Evolutionary conservation across 2,329 filamentous ascomycete genomes (phyloP).

Genomic region (Colletotrichum sp.): DNA sequence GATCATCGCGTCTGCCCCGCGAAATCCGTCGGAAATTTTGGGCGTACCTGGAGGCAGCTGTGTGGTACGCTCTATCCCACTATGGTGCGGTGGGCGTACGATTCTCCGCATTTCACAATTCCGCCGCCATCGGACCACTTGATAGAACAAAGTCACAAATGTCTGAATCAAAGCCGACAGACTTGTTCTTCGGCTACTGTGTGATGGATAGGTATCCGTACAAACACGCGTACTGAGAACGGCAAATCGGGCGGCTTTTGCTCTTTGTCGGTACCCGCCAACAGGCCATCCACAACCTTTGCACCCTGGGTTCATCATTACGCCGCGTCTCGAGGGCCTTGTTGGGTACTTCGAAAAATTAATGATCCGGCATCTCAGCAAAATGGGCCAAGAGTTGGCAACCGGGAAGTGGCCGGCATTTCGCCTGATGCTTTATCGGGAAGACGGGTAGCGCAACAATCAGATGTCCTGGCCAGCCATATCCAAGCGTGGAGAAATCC

Average conservation of each 20-base stretch:
- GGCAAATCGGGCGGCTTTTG: not conserved
- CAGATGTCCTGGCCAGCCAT: not conserved
- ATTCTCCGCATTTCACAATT: slow-evolving; percentile 1
- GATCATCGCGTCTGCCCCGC: slow-evolving; percentile 19
- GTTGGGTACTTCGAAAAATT: not conserved
- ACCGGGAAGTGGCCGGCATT: not conserved
- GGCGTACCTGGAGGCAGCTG: not conserved
- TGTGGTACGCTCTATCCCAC: not conserved
- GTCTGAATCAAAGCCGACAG: not conserved
- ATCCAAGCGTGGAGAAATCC: not conserved
- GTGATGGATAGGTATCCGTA: not conserved
- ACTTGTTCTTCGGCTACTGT: not conserved
- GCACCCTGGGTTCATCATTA: not conserved
- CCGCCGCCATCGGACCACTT: not conserved
- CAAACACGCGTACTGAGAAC: not conserved
- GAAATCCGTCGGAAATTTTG: slow-evolving; percentile 12
- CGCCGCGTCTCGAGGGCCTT: not conserved
- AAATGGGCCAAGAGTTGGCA: not conserved
- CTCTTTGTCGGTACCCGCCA: not conserved
- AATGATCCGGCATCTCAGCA: not conserved
- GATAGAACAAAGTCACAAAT: not conserved
- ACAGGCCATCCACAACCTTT: not conserved
- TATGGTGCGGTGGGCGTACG: slow-evolving; percentile 11
- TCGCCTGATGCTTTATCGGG: not conserved
- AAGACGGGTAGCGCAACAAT: not conserved